Conservation (phyloP, 768 basidiomycete species). For the Calocera viscosa region DNA sequence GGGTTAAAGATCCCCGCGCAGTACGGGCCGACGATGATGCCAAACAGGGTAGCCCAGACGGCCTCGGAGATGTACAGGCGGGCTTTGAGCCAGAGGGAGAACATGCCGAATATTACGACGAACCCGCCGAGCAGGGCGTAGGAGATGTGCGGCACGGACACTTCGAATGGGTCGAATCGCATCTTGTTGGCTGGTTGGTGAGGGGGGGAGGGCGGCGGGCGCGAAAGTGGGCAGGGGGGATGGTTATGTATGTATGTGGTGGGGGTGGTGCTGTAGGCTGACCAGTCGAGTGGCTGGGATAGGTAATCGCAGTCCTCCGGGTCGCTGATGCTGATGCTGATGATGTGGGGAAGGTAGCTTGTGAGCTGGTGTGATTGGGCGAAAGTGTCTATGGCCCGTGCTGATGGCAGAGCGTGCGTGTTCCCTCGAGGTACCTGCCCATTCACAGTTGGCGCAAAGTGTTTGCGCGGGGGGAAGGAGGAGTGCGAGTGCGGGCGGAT, state of each 20-base stretch:
- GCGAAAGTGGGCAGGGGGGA: background rate
- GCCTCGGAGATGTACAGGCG: conserved; percentile 92
- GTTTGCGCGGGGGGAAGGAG: no score
- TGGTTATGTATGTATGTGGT: background rate
- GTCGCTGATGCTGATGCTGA: background rate
- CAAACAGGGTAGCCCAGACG: conserved; percentile 86
- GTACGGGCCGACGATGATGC: conserved; percentile 83
- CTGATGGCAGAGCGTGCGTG: background rate
- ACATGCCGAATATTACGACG: conserved; percentile 85
- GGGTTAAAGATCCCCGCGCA: conserved; percentile 73
- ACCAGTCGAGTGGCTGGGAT: no score
- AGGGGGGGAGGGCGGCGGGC: background rate
- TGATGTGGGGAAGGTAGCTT: background rate
- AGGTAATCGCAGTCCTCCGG: background rate
- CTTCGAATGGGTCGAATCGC: conserved; percentile 33
- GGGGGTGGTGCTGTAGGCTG: no score
- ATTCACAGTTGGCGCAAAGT: background rate
- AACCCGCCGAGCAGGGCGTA: conserved; percentile 75
- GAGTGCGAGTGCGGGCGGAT: no score
- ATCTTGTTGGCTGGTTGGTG: background rate
- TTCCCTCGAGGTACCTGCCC: background rate
- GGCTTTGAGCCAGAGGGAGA: conserved; percentile 75
- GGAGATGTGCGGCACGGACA: conserved; percentile 57
- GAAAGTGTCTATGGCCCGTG: background rate
- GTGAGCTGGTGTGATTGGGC: background rate